Conservation (phyloP, 2,329 filamentous ascomycete species). For the Cercospora sojina region DNA sequence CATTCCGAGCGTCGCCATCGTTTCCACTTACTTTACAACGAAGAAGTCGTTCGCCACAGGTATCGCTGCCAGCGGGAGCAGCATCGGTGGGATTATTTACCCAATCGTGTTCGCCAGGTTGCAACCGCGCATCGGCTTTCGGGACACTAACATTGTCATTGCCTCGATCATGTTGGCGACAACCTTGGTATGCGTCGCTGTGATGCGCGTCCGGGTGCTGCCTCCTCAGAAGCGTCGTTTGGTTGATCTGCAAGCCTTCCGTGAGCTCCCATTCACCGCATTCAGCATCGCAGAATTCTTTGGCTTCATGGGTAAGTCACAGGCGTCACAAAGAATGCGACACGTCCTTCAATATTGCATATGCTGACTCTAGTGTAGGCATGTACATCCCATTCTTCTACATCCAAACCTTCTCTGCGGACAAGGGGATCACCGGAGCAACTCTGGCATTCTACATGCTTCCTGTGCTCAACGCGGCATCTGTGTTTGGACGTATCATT, state of each 20-base stretch:
- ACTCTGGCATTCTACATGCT: slow-evolving; percentile 63
- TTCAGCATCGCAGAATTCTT: slow-evolving; percentile 44
- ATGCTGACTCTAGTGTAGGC: not conserved
- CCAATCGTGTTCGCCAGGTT: slow-evolving; percentile 52
- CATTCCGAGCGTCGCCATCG: slow-evolving; percentile 10
- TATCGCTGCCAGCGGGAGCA: slow-evolving; percentile 58
- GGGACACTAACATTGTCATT: slow-evolving; percentile 40
- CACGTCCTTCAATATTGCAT: no score
- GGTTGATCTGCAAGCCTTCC: slow-evolving; percentile 21
- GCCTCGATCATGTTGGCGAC: slow-evolving; percentile 40
- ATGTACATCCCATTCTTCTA: not conserved
- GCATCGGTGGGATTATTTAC: slow-evolving; percentile 55
- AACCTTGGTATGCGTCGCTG: not conserved
- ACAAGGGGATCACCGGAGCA: not conserved
- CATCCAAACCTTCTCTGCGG: slow-evolving; percentile 42
- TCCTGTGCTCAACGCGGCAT: slow-evolving; percentile 63
- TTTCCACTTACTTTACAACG: slow-evolving; percentile 33
- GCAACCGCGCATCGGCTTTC: slow-evolving; percentile 45
- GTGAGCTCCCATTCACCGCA: slow-evolving; percentile 44
- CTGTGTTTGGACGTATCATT: slow-evolving; percentile 40
- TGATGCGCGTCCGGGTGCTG: not conserved
- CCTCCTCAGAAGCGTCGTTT: slow-evolving; percentile 14
- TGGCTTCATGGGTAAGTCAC: slow-evolving; percentile 36
- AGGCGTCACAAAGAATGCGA: no score
- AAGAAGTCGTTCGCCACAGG: slow-evolving; percentile 51